These are phyloP conservation scores for Mycena olivaceomarginata DNA, from an alignment of 768 basidiomycete genomes.

Conservation along the genomic window DNA sequence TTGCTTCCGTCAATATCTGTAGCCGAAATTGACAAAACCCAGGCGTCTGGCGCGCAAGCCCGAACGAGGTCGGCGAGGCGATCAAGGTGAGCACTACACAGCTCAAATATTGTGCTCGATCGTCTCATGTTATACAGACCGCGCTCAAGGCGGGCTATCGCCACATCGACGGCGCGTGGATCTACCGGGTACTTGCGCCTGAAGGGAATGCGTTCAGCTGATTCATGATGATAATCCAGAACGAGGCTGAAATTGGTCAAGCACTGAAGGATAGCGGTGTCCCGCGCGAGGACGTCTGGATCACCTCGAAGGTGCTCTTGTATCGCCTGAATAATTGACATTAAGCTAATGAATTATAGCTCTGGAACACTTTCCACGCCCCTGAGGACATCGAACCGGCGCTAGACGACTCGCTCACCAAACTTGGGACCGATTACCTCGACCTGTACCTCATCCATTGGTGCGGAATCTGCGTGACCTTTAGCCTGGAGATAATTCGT, in stretches of 20 bases:
- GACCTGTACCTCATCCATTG: constrained; percentile 91
- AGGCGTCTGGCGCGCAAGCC: constrained; percentile 80
- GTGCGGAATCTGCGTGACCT: constrained; percentile 49
- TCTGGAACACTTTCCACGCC: constrained; percentile 87
- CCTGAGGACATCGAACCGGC: constrained; percentile 83
- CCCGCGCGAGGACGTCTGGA: constrained; percentile 78
- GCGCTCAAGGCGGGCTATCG: constrained; percentile 80
- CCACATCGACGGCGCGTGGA: constrained; percentile 87
- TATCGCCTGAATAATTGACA: background rate
- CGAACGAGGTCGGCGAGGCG: constrained; percentile 78
- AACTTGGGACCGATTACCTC: constrained; percentile 81
- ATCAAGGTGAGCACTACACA: constrained; percentile 67
- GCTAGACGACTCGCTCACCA: constrained; percentile 79
- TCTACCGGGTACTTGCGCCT: constrained; percentile 67
- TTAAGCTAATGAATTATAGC: constrained; percentile 53
- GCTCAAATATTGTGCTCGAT: background rate
- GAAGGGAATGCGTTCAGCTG: background rate
- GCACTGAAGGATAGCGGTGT: constrained; percentile 77
- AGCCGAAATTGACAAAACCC: constrained; percentile 13
- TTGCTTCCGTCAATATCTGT: background rate
- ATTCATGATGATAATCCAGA: constrained; percentile 57
- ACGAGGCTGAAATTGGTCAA: constrained; percentile 81
- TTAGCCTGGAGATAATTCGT: background rate
- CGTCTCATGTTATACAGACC: constrained; percentile 55
- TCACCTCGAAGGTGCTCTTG: constrained; percentile 74